These are phyloP conservation scores for Quercus agrifolia DNA, from an alignment of 306 rosid species.

Conservation along the genomic window DNA sequence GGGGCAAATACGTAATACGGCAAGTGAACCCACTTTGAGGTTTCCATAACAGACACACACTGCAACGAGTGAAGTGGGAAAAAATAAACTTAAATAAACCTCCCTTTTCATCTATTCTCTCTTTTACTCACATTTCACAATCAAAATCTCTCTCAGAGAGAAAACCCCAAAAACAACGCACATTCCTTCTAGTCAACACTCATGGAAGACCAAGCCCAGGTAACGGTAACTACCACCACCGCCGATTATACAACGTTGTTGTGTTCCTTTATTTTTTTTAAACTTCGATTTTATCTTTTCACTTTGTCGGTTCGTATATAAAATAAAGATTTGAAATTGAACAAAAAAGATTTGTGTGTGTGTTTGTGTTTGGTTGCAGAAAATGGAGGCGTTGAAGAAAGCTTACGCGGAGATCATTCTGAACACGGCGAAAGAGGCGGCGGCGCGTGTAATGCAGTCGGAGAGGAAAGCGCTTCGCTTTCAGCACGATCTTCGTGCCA, in stretches of 20 bases:
- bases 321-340: no score
- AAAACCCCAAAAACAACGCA: not conserved
- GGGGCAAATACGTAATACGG: slow-evolving; percentile 27
- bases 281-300: not conserved
- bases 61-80: not conserved
- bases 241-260: not conserved
- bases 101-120: not conserved
- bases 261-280: not conserved
- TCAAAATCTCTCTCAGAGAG: no score
- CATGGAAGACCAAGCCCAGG: slow-evolving; percentile 53
- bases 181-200: not conserved
- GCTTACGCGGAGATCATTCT: slow-evolving; percentile 75
- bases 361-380: slow-evolving; percentile 33
- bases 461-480: slow-evolving; percentile 46
- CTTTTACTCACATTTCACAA: no score
- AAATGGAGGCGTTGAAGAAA: slow-evolving; percentile 63
- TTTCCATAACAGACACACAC: slow-evolving; percentile 2
- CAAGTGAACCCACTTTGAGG: slow-evolving; percentile 5
- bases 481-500: slow-evolving; percentile 43
- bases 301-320: not conserved
- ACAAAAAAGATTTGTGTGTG: no score
- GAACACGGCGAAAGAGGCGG: slow-evolving; percentile 81
- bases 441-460: slow-evolving; percentile 62
- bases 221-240: not conserved
- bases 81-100: not conserved